These are phyloP conservation scores for Sphaerulina populicola DNA, from an alignment of 2,329 filamentous ascomycete species.

Conservation along the genomic window DNA sequence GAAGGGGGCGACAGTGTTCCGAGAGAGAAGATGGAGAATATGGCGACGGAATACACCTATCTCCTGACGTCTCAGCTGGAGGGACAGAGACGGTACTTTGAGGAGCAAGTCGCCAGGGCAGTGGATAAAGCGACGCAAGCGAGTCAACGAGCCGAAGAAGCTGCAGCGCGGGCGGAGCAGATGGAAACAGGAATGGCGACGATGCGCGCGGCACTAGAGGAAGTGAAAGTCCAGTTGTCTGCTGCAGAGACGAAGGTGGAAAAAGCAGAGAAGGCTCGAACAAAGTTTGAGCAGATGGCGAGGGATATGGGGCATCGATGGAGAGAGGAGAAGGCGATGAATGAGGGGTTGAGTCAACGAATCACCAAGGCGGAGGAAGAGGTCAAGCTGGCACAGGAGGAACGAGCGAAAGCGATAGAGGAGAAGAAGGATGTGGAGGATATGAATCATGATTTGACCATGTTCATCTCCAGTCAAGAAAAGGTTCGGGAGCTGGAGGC, in stretches of 20 bases:
- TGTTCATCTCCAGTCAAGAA: slow-evolving; percentile 79
- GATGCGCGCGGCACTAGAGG: slow-evolving; percentile 49
- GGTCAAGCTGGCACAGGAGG: slow-evolving; percentile 48
- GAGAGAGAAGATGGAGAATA: slow-evolving; percentile 62
- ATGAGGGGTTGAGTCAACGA: slow-evolving; percentile 69
- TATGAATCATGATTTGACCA: slow-evolving; percentile 76
- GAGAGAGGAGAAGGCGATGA: slow-evolving; percentile 80
- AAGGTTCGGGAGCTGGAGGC: slow-evolving; percentile 59
- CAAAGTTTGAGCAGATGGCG: slow-evolving; percentile 67
- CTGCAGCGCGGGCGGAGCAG: slow-evolving; percentile 42
- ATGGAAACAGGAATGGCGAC: slow-evolving; percentile 45
- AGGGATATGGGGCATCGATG: slow-evolving; percentile 65
- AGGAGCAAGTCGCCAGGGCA: slow-evolving; percentile 80
- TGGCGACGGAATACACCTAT: slow-evolving; percentile 90
- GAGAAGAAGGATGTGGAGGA: slow-evolving; percentile 69
- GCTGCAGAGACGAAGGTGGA: slow-evolving; percentile 64
- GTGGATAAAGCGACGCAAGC: slow-evolving; percentile 81
- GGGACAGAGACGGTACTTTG: slow-evolving; percentile 85
- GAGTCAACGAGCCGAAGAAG: slow-evolving; percentile 56
- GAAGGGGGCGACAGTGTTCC: slow-evolving; percentile 59
- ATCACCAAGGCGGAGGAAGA: slow-evolving; percentile 62
- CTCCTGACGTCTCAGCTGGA: slow-evolving; percentile 88
- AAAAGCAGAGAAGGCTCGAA: slow-evolving; percentile 58
- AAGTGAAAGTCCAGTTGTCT: slow-evolving; percentile 51
- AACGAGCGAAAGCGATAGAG: slow-evolving; percentile 32